Percentiles rank a stretch among this genome's conserved stretches.
phyloP scores from a whole-genome alignment of 352 stramenopile genomes.

The Phytopythium montanum region DNA sequence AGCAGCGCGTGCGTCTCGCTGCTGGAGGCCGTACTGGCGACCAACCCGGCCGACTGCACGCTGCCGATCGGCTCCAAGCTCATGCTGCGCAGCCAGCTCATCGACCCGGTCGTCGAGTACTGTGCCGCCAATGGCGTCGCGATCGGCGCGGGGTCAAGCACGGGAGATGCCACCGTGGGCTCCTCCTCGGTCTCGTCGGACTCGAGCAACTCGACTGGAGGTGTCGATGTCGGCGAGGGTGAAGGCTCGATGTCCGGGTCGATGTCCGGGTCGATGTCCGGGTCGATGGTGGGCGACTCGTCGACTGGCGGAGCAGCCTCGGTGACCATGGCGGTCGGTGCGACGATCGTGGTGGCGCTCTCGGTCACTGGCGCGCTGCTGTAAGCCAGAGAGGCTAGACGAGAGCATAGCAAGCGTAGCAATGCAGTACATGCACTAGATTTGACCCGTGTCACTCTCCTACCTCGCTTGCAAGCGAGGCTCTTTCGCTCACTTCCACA shows the following conservation, averaged over 20 bases:
- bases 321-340: not conserved
- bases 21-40: slow-evolving; percentile 12
- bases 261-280: not conserved
- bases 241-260: not conserved
- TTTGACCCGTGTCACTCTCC: slow-evolving; percentile 23
- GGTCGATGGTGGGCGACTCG: too few relatives aligned
- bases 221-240: slow-evolving; percentile 1
- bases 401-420: not conserved
- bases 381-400: not conserved
- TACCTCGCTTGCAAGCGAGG: too few relatives aligned
- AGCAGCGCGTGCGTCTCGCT: slow-evolving; percentile 13
- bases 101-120: slow-evolving; percentile 17
- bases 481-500: slow-evolving; percentile 45
- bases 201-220: not conserved
- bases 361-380: slow-evolving; percentile 2
- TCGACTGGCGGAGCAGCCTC: not conserved
- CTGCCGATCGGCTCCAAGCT: slow-evolving; percentile 10
- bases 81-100: slow-evolving; percentile 13
- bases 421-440: not conserved
- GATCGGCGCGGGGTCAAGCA: not conserved
- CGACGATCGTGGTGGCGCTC: not conserved
- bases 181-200: not conserved
- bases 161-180: not conserved
- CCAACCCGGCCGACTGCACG: slow-evolving; percentile 15
- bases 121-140: slow-evolving; percentile 14